Base-by-base conservation (phyloP, 2,329 filamentous ascomycete genomes). In the Penicillium psychrosexuale region DNA sequence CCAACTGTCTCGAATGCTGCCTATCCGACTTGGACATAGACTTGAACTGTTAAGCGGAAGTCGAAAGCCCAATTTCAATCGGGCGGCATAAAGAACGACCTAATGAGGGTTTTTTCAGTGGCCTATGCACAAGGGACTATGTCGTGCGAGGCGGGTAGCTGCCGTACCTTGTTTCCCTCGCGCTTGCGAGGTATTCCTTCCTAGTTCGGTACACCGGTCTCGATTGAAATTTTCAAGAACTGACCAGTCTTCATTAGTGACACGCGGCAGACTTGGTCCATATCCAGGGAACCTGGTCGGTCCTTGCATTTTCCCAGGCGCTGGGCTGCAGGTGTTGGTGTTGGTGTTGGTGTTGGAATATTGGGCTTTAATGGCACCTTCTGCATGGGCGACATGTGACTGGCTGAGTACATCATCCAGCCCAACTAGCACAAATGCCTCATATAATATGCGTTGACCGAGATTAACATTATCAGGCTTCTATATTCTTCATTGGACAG, bases 171-270 rank as follows among this genome's bases (percentile, higher is more conserved):
- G 61, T 83, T 84, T 38, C 85, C 78, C 13, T 68, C 57, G 4
- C 80, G 11, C 82, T 75, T 43, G 82, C 79, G 37, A 96, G 79
- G 68, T 91, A 90, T 4, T 84, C 78, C 11, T 83, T 75, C 91
- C 91, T 30, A 77, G 76, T 13, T 79, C 67, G 0, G 81, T 78
- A 71, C 91, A 96, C 8, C 77, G 66, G 1, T 91, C 91, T 34
- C 95, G 74, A 47, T 88, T 70, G 11, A 87, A 75, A 0, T 78
- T 80, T 64, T 87, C 80, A 22, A 96, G 77, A 42, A 96, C 78
- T 48, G 82, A 78, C 0, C 88, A 90, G 51, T 80, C 80, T 2
- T 82, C 82, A 7, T 77, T 72, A 11, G 76, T 73, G 3, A 92
- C 64, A 80, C 37, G 78, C 75, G 12, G 74, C 61, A 1, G 80